These are phyloP conservation scores for Abrus pulchellus DNA, from an alignment of 306 rosid genomes.

Conservation along the genomic window DNA sequence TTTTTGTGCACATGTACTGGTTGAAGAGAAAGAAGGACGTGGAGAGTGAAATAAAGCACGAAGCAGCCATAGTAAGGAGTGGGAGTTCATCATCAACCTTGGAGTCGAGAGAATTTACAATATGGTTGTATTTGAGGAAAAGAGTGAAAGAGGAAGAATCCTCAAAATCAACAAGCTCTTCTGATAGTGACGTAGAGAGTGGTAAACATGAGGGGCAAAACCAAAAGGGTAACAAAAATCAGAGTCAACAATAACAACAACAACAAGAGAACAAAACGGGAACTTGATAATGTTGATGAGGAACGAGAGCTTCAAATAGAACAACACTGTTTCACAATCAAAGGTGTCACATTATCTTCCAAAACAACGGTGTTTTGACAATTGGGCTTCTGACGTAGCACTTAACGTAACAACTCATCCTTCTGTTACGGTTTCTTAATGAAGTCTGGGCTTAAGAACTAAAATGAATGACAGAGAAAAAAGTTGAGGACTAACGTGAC, in stretches of 20 bases:
- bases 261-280: slow-evolving; percentile 63
- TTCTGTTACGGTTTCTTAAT: no score
- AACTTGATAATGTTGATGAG: slow-evolving; percentile 78
- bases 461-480: no score
- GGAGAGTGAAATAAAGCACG: slow-evolving; percentile 51
- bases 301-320: slow-evolving; percentile 82
- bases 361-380: no score
- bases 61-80: slow-evolving; percentile 36
- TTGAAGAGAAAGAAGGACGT: slow-evolving; percentile 60
- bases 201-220: neutral
- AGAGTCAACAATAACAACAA: slow-evolving; percentile 40
- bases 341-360: no score
- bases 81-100: no score
- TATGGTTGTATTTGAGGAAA: slow-evolving; percentile 52
- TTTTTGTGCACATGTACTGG: slow-evolving; percentile 63
- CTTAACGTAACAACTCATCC: no score
- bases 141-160: slow-evolving; percentile 60
- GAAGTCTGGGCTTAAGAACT: no score
- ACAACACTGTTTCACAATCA: slow-evolving; percentile 55
- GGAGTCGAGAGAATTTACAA: no score
- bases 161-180: slow-evolving; percentile 54
- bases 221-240: slow-evolving; percentile 37
- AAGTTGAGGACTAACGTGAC: no score
- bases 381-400: no score
- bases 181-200: slow-evolving; percentile 47